Conservation (phyloP, 352 stramenopile genomes). For the Pythium chondricola region DNA sequence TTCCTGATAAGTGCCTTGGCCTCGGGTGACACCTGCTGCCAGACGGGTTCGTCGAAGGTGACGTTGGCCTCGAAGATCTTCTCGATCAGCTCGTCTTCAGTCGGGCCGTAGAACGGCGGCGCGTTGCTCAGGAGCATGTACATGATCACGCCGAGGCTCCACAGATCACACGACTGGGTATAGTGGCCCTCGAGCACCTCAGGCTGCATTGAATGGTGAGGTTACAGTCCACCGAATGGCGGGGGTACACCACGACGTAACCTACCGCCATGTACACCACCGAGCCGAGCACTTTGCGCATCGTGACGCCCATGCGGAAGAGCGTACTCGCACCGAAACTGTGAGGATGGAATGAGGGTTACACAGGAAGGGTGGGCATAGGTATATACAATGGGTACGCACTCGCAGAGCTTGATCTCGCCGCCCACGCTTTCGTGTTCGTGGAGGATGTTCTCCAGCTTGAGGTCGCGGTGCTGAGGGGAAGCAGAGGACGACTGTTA, state of each 20-base stretch:
- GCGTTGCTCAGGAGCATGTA: conserved; percentile 83
- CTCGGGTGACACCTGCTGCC: conserved; percentile 49
- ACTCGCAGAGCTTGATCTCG: conserved; percentile 81
- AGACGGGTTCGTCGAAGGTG: conserved; percentile 40
- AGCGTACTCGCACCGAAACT: conserved; percentile 78
- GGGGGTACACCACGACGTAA: no score
- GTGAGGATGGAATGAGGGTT: background rate
- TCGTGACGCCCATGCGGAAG: conserved; percentile 68
- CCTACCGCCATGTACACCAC: conserved; percentile 82
- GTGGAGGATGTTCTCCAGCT: conserved; percentile 82
- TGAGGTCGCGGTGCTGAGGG: conserved; percentile 64
- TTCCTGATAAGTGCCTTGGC: conserved; percentile 71
- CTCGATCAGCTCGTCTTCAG: conserved; percentile 68
- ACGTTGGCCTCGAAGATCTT: conserved; percentile 67
- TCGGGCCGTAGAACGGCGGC: conserved; percentile 57
- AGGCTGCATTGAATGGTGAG: no score
- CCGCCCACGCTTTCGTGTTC: conserved; percentile 39
- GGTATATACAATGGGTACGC: conserved; percentile 8
- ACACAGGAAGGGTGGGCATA: background rate
- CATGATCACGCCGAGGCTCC: conserved; percentile 82
- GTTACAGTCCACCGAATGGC: no score
- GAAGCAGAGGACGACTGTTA: background rate
- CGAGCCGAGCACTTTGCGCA: conserved; percentile 73
- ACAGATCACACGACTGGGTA: conserved; percentile 69
- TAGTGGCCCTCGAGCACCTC: conserved; percentile 71